phyloP scores from a whole-genome alignment of 768 basidiomycete species.

The Calocybe indica region DNA sequence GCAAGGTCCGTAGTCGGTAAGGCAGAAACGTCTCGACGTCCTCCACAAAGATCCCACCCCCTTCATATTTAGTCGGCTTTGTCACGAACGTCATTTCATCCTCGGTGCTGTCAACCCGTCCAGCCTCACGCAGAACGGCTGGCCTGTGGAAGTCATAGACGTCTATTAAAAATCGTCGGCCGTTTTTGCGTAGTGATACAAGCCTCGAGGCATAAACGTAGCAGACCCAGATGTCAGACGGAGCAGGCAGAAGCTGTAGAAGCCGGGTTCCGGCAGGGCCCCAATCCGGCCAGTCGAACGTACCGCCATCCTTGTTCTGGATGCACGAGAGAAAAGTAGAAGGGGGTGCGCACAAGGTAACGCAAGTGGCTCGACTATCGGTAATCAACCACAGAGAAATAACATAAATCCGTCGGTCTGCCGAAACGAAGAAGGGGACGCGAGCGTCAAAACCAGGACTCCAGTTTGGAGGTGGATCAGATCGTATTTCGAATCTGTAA shows the following conservation, averaged over 20 bases:
- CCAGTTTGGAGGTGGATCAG: conserved; percentile 49
- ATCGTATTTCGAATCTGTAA: conserved; percentile 37
- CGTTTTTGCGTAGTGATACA: conserved; percentile 16
- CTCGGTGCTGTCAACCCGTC: conserved; percentile 2
- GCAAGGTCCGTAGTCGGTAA: conserved; percentile 30
- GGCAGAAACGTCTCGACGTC: conserved; percentile 41
- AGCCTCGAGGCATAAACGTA: conserved; percentile 48
- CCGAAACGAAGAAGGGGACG: conserved; percentile 43
- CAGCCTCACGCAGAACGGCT: conserved; percentile 12
- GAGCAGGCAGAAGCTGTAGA: conserved; percentile 22
- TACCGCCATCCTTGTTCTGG: conserved; percentile 9
- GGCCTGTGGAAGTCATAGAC: conserved; percentile 45
- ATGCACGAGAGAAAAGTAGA: conserved; percentile 32
- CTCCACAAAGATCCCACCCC: conserved; percentile 29
- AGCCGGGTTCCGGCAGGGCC: conserved; percentile 43
- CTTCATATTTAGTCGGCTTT: neutral
- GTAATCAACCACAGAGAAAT: conserved; percentile 35
- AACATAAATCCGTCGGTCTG: conserved; percentile 37
- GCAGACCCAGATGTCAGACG: conserved; percentile 49
- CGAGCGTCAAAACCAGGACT: conserved; percentile 21
- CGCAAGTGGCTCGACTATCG: conserved; percentile 16
- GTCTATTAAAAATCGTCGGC: conserved; percentile 18
- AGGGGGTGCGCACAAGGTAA: conserved; percentile 39
- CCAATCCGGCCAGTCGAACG: conserved; percentile 45
- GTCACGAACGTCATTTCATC: neutral